Evolutionary conservation across 2,329 filamentous ascomycete species (phyloP).

Genomic region (Nemania sp.): DNA sequence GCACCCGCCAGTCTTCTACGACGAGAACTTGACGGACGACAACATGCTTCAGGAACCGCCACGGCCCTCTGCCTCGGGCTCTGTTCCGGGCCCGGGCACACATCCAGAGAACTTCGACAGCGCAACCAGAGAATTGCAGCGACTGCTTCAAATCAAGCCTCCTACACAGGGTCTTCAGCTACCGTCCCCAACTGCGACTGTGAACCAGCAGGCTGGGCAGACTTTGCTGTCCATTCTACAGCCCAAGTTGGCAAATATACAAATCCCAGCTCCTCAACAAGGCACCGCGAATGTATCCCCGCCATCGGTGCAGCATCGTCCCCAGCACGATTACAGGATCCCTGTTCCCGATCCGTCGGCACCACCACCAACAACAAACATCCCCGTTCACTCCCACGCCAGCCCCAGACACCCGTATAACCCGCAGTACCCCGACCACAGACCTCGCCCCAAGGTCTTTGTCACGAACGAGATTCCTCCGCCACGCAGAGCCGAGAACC

Average conservation of each 20-base stretch:
- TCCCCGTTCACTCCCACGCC: conserved; percentile 46
- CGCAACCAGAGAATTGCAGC: conserved; percentile 51
- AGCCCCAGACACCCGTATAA: conserved; percentile 28
- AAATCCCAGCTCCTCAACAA: conserved; percentile 55
- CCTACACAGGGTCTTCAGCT: conserved; percentile 53
- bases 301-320: conserved; percentile 62
- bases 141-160: conserved; percentile 59
- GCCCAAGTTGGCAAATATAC: conserved; percentile 35
- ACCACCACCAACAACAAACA: conserved; percentile 54
- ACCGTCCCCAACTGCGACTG: conserved; percentile 19
- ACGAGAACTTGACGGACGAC: conserved; percentile 66
- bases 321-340: conserved; percentile 53
- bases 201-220: conserved; percentile 51
- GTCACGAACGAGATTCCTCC: conserved; percentile 29
- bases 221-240: conserved; percentile 59
- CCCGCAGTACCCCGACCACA: conserved; percentile 26
- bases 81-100: too few species aligned
- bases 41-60: conserved; percentile 51
- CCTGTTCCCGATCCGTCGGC: conserved; percentile 51
- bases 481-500: conserved; percentile 38
- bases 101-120: conserved; percentile 32
- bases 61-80: conserved; percentile 33
- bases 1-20: conserved; percentile 49
- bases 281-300: conserved; percentile 52
- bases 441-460: conserved; percentile 35